Evolutionary conservation across 1,284 basidiomycete genomes (phyloP).

Genomic region (Salmacisia buchloeana): DNA sequence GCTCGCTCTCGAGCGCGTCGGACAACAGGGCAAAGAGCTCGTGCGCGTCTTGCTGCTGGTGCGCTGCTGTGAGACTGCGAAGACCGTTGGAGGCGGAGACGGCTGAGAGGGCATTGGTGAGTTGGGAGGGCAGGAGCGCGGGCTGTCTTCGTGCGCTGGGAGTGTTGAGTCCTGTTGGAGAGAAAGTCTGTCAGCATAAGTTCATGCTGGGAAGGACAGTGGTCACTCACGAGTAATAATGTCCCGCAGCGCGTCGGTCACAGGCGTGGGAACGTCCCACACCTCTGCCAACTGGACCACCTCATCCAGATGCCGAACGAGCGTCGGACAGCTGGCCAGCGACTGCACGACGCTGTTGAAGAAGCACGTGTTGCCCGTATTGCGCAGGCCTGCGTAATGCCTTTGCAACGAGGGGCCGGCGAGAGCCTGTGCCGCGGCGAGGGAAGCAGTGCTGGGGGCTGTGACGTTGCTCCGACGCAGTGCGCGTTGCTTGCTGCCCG

Average conservation of each 20-base stretch:
- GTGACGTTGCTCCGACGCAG: not conserved
- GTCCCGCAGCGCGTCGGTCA: constrained; percentile 38
- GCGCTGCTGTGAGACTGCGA: constrained; percentile 38
- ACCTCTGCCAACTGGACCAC: constrained; percentile 29
- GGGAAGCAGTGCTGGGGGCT: not conserved
- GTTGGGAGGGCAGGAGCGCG: constrained; percentile 27
- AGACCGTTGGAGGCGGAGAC: constrained; percentile 29
- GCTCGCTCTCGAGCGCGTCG: constrained; percentile 39
- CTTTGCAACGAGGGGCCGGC: too few species aligned
- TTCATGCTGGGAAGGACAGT: not conserved
- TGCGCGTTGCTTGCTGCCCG: not conserved
- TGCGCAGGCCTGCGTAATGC: constrained; percentile 34
- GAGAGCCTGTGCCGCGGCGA: not conserved
- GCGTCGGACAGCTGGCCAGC: constrained; percentile 26
- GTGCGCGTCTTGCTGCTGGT: constrained; percentile 49
- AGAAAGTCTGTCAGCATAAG: not conserved
- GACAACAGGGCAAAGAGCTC: constrained; percentile 45
- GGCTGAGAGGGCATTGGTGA: constrained; percentile 30
- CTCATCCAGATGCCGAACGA: constrained; percentile 24
- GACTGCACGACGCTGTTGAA: constrained; percentile 47
- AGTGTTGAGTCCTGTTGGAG: constrained; percentile 24
- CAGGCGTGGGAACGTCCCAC: constrained; percentile 42
- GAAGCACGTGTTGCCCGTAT: constrained; percentile 48
- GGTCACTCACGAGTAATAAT: constrained; percentile 20
- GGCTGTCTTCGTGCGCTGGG: constrained; percentile 3